Percentiles rank a stretch among this genome's conserved stretches.
Conservation (phyloP, 2,329 filamentous ascomycete genomes). For the Apiospora aurea region DNA sequence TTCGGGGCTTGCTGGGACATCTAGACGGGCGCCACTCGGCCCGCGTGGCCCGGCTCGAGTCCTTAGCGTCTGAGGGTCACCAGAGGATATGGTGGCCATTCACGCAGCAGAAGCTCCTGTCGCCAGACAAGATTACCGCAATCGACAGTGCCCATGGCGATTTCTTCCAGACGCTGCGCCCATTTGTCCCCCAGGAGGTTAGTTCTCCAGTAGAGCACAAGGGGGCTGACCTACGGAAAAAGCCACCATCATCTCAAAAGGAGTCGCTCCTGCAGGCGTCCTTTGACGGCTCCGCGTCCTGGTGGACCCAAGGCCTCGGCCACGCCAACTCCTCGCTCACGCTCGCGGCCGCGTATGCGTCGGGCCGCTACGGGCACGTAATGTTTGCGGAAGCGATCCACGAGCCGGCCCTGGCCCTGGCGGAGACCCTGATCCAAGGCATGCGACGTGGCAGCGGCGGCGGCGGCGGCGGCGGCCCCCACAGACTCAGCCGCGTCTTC, state of each 20-base stretch:
- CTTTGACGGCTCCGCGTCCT: constrained; percentile 85
- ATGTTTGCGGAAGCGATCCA: constrained; percentile 88
- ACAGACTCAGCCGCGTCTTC: constrained; percentile 74
- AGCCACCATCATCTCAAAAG: background rate
- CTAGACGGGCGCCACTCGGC: constrained; percentile 61
- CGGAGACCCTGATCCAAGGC: constrained; percentile 66
- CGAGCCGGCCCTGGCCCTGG: constrained; percentile 75
- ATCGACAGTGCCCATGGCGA: constrained; percentile 85
- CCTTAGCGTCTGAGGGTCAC: constrained; percentile 67
- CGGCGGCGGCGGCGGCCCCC: constrained; percentile 55
- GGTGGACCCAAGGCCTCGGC: constrained; percentile 91
- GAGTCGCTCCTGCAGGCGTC: constrained; percentile 63
- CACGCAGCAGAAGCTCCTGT: constrained; percentile 76
- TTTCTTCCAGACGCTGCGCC: constrained; percentile 69
- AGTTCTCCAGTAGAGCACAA: background rate
- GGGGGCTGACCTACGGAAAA: background rate
- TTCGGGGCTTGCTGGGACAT: constrained; percentile 55
- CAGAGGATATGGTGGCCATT: constrained; percentile 85
- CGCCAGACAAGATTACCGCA: constrained; percentile 68
- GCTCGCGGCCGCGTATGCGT: constrained; percentile 79
- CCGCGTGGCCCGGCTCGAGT: constrained; percentile 65
- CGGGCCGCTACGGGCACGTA: constrained; percentile 84
- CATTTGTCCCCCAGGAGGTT: background rate
- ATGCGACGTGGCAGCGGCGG: constrained; percentile 40
- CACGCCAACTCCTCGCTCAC: constrained; percentile 77